A percentile compares a stretch with the other conserved stretches of the same genome.
Evolutionary conservation across 2,329 filamentous ascomycete genomes (phyloP).

Genomic region (Thyridium curvatum): DNA sequence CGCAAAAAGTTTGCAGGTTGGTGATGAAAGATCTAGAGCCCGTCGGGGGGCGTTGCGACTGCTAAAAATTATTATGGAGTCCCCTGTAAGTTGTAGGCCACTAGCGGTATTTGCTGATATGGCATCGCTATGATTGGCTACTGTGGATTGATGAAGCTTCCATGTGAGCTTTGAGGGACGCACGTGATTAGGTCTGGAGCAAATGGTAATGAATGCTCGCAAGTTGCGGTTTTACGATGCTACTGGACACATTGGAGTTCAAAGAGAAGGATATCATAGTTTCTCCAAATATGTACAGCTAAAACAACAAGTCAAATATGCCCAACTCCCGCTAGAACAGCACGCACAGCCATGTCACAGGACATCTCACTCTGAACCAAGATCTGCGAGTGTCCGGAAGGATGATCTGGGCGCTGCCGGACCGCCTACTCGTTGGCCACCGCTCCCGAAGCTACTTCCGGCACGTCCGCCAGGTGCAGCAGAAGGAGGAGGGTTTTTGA

Average conservation of each 20-base stretch:
- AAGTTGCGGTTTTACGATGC: too few relatives aligned
- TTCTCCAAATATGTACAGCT: too few relatives aligned
- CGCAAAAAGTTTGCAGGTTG: too few relatives aligned
- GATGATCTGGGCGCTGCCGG: conserved; percentile 23
- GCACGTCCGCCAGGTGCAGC: conserved; percentile 9
- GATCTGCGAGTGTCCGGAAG: conserved; percentile 49
- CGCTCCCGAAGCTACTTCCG: conserved; percentile 3
- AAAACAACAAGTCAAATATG: background rate
- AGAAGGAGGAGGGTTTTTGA: conserved; percentile 31
- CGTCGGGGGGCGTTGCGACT: background rate
- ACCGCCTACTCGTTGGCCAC: conserved; percentile 14
- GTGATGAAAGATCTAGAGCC: background rate
- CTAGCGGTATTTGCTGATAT: background rate
- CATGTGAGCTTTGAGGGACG: too few relatives aligned
- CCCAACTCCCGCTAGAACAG: background rate
- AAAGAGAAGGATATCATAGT: too few relatives aligned
- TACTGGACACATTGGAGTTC: too few relatives aligned
- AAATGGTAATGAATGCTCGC: too few relatives aligned
- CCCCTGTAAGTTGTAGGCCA: background rate
- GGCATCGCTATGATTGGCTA: too few relatives aligned
- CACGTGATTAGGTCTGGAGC: too few relatives aligned
- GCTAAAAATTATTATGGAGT: background rate
- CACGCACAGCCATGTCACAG: background rate
- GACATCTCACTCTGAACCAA: conserved; percentile 25
- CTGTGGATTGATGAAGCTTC: too few relatives aligned